Evolutionary conservation across 495 filamentous ascomycete species (phyloP).

Genomic region (Aspergillus avenaceus): DNA sequence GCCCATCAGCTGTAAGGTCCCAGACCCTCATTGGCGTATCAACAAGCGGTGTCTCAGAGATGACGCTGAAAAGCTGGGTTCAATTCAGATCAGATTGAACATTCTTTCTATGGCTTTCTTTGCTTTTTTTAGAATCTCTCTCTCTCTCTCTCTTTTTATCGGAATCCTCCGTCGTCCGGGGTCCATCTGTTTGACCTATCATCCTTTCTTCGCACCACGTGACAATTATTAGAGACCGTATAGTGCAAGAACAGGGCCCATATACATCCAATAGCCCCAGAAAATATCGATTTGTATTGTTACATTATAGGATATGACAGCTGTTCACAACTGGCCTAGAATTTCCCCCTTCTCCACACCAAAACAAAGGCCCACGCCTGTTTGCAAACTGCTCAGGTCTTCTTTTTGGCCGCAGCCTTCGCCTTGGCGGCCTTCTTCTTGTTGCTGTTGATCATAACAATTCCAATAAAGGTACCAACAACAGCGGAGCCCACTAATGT

Average conservation of each 20-base stretch:
- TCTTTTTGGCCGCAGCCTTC: slow-evolving; percentile 66
- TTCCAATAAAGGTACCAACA: slow-evolving; percentile 90
- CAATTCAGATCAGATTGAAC: neutral
- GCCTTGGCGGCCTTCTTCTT: slow-evolving; percentile 94
- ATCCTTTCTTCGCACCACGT: neutral
- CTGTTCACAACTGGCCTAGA: neutral
- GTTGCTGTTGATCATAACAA: slow-evolving; percentile 99
- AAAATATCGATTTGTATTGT: neutral
- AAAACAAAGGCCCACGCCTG: slow-evolving; percentile 4
- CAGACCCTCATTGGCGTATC: slow-evolving; percentile 5
- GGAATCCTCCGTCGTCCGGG: too few species aligned
- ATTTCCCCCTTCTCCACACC: neutral
- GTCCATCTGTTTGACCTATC: too few species aligned
- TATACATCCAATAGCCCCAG: neutral
- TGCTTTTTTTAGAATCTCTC: neutral
- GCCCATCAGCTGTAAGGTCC: slow-evolving; percentile 15
- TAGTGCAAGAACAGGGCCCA: too few species aligned
- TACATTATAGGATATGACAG: neutral
- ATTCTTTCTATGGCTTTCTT: neutral
- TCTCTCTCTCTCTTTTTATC: too few species aligned
- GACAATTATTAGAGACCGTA: too few species aligned
- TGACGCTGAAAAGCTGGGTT: slow-evolving; percentile 12
- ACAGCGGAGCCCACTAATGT: slow-evolving; percentile 88
- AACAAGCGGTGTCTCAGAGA: slow-evolving; percentile 11
- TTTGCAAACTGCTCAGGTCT: slow-evolving; percentile 48